Evolutionary conservation across 176 grass and related monocot genomes (phyloP).

Genomic region (Oropetium thomaeum): DNA sequence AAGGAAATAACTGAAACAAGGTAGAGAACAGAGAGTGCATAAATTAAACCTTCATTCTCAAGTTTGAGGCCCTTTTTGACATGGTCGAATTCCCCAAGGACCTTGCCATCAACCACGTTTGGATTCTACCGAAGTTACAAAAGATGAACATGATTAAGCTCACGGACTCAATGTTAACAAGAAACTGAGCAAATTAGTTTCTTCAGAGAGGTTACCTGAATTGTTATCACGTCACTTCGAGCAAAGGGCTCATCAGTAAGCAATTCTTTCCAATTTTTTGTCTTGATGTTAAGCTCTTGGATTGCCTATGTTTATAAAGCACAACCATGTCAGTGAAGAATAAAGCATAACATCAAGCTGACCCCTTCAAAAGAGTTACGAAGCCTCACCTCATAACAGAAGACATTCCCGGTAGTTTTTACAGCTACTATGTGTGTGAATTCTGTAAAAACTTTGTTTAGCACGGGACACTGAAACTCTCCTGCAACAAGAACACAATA

Average conservation of each 20-base stretch:
- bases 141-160: constrained; percentile 24
- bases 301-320: constrained; percentile 56
- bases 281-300: constrained; percentile 92
- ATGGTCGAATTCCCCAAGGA: constrained; percentile 87
- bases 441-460: constrained; percentile 96
- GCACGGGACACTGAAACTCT: constrained; percentile 88
- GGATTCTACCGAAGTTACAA: constrained; percentile 64
- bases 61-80: constrained; percentile 92
- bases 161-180: constrained; percentile 12
- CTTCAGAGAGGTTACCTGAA: constrained; percentile 65
- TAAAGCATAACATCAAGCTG: constrained; percentile 8
- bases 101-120: constrained; percentile 79
- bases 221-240: constrained; percentile 89
- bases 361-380: not conserved
- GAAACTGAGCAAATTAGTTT: not conserved
- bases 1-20: constrained; percentile 13
- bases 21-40: constrained; percentile 3
- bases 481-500: constrained; percentile 51
- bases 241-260: constrained; percentile 90
- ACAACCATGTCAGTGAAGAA: constrained; percentile 20
- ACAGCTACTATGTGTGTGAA: constrained; percentile 98
- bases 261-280: constrained; percentile 95
- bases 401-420: constrained; percentile 98
- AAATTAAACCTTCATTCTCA: constrained; percentile 80
- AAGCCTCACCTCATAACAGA: constrained; percentile 78